phyloP scores from a whole-genome alignment of 495 filamentous ascomycete genomes.

The Penicillium cosmopolitanum region DNA sequence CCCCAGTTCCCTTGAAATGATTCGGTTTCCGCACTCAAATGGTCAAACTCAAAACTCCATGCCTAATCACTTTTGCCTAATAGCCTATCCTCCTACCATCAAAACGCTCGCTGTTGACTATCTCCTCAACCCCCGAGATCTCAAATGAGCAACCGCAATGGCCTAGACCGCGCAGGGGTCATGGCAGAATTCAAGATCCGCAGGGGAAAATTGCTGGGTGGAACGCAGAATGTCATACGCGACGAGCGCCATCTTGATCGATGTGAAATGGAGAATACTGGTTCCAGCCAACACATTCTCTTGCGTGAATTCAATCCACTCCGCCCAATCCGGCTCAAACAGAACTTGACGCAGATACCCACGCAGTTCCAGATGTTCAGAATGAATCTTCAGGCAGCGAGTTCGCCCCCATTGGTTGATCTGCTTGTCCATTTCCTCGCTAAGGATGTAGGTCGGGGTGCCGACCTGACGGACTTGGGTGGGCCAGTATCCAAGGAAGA shows the following conservation, averaged over 20 bases:
- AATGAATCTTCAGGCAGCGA: slow-evolving; percentile 29
- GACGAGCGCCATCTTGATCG: slow-evolving; percentile 30
- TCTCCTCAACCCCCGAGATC: not conserved
- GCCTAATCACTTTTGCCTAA: no score
- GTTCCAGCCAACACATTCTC: slow-evolving; percentile 17
- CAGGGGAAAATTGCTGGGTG: not conserved
- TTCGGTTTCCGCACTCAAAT: no score
- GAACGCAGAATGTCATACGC: slow-evolving; percentile 21
- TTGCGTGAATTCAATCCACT: slow-evolving; percentile 6
- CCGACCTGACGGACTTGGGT: slow-evolving; percentile 30
- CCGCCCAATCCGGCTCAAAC: not conserved
- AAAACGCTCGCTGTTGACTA: not conserved
- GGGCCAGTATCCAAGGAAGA: slow-evolving; percentile 17
- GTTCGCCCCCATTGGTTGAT: slow-evolving; percentile 32
- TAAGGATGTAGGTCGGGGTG: slow-evolving; percentile 41
- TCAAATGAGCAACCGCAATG: no score
- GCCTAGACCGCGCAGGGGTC: slow-evolving; percentile 12
- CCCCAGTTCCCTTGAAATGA: no score
- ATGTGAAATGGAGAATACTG: slow-evolving; percentile 33
- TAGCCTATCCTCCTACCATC: no score
- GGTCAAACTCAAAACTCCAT: no score
- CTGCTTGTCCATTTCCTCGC: slow-evolving; percentile 18
- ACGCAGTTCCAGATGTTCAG: not conserved
- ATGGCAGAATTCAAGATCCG: slow-evolving; percentile 11
- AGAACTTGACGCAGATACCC: not conserved